A percentile compares a stretch with the other conserved stretches of the same genome.
Evolutionary conservation across 73 alveolate species (phyloP).

Genomic region (Breviolum minutum): DNA sequence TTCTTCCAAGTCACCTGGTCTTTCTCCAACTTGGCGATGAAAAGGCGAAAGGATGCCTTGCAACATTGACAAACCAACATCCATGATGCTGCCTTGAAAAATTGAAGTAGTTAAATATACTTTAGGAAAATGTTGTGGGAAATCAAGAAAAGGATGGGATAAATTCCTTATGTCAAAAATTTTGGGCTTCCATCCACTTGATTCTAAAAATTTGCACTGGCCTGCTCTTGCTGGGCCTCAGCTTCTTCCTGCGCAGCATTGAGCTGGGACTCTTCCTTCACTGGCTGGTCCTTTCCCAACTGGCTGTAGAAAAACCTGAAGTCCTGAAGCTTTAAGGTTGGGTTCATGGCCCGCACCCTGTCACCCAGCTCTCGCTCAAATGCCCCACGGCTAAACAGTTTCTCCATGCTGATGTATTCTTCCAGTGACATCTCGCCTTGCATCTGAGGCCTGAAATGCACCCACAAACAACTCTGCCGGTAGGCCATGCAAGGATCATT

Average conservation of each 20-base stretch:
- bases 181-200: not conserved
- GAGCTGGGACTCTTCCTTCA: slow-evolving; percentile 12
- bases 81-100: not conserved
- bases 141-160: not conserved
- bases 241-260: slow-evolving; percentile 31
- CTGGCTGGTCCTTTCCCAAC: slow-evolving; percentile 10
- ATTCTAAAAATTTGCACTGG: not conserved
- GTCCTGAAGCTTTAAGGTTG: slow-evolving; percentile 1
- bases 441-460: slow-evolving; percentile 26
- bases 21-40: slow-evolving; percentile 36
- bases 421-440: not conserved
- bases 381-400: not conserved
- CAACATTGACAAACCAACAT: not conserved
- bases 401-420: not conserved
- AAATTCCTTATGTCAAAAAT: too few relatives aligned
- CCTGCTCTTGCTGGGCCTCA: slow-evolving; percentile 14
- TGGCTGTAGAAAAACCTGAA: slow-evolving; percentile 6
- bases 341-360: slow-evolving; percentile 23
- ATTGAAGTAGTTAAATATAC: not conserved
- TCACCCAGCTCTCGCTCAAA: slow-evolving; percentile 17
- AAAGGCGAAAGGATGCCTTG: slow-evolving; percentile 40
- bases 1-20: not conserved
- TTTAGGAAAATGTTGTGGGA: not conserved
- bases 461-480: slow-evolving; percentile 4
- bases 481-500: not conserved